Evolutionary conservation across 176 grass and related monocot species (phyloP), one percentile per base, ranked within the genome.

Genomic region (Miscanthus lutarioriparius): DNA sequence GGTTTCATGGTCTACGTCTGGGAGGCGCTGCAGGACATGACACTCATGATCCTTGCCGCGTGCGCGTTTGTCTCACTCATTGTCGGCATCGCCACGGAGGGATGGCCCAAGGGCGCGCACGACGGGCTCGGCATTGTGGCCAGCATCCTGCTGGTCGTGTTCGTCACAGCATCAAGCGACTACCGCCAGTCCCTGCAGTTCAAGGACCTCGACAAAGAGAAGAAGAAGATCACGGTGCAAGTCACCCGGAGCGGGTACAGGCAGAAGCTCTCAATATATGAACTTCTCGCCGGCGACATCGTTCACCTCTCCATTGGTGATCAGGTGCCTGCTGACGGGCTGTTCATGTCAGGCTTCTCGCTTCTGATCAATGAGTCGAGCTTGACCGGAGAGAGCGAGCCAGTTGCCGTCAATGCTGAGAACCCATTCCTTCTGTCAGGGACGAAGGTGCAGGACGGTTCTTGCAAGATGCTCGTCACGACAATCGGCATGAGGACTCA

Each of bases 131-230:
- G 95, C 73, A 98, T 98, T 33, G 95, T 93, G 38, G 89, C 91
- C 12, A 98, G 95, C 69, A 95, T 98, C 38, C 85, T 95, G 72
- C 82, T 98, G 25, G 95, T 98, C 45, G 95, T 95, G 48, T 85
- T 98, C 62, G 96, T 98, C 67, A 95, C 93, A 17, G 96, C 96
- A 2, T 95, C 89, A 7, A 95, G 92, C 59, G 96, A 95, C 76
- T 98, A 98, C 83, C 85, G 96, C 35, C 92, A 98, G 63, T 98
- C 93, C 20, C 83, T 95, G 66, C 96, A 95, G 78, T 98, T 98
- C 89, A 95, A 93, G 79, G 95, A 98, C 90, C 89, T 98, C 30
- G 96, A 98, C 71, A 95, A 91, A 87, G 96, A 98, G 83, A 98
- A 95, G 78, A 95, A 95, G 87, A 95, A 95, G 84, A 95, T 98